Base-by-base conservation (phyloP, 2,329 filamentous ascomycete species). In the Cercospora berteroae region DNA sequence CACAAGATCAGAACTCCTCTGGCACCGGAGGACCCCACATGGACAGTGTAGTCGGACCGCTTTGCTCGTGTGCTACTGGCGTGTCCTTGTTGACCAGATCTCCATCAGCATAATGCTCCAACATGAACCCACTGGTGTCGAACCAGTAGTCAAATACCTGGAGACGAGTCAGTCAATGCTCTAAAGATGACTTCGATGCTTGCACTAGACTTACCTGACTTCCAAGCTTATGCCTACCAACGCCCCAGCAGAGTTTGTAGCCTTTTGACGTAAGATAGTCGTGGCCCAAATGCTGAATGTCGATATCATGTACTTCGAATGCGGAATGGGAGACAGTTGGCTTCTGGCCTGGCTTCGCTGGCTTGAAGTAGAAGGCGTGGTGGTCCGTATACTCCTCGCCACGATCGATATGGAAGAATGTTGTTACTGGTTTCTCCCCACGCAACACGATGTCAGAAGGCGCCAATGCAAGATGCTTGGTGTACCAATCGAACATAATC, bases 241-340 rank as follows among this genome's bases (percentile, higher is more conserved):
- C 86, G 1, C 90, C 90, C 90, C 90, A 92, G 69, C 88, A 88
- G 72, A 69, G 86, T 80, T 1, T 81, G 81, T 69, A 92, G 79
- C 87, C 88, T 18, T 62, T 42, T 2, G 25, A 39, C 20, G 25
- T 48, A 1, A 67, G 25, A 20, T 27, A 91, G 73, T 90, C 85
- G 78, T 92, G 90, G 1, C 90, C 90, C 3, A 92, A 80, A 33
- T 87, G 82, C 80, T 92, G 89, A 4, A 87, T 86, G 74, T 92
- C 89, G 72, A 89, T 90, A 76, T 92, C 89, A 72, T 90, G 86
- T 4, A 90, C 88, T 78, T 92, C 90, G 71, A 89, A 92, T 2
- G 84, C 87, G 18, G 85, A 86, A 78, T 92, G 90, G 75, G 92
- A 89, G 2, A 91, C 87, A 36, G 71, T 75, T 0, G 74, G 72